Evolutionary conservation across 1,284 basidiomycete genomes (phyloP).

Genomic region (Fomes fomentarius): DNA sequence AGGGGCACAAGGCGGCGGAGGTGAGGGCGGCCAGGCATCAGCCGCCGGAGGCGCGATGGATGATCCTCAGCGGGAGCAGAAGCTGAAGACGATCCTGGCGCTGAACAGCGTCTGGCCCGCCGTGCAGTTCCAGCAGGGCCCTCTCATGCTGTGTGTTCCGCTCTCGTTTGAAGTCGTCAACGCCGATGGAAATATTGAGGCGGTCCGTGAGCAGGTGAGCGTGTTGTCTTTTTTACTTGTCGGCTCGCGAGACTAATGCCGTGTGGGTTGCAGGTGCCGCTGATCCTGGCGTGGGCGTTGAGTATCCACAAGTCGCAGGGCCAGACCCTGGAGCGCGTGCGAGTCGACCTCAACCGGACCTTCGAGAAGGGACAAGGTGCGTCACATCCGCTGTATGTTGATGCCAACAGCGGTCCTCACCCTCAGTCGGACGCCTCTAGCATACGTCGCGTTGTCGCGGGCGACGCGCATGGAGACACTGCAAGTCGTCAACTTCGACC

Average conservation of each 20-base stretch:
- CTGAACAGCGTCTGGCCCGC: slow-evolving; percentile 49
- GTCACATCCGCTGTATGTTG: no score
- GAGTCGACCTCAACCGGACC: slow-evolving; percentile 62
- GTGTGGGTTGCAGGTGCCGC: slow-evolving; percentile 53
- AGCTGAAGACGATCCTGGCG: slow-evolving; percentile 11
- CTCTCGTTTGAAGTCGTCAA: slow-evolving; percentile 61
- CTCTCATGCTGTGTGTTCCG: slow-evolving; percentile 50
- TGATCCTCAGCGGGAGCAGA: slow-evolving; percentile 11
- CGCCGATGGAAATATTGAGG: slow-evolving; percentile 53
- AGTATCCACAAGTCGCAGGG: slow-evolving; percentile 90
- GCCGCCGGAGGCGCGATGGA: not conserved
- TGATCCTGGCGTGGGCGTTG: slow-evolving; percentile 82
- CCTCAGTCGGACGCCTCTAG: slow-evolving; percentile 39
- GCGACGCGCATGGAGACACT: slow-evolving; percentile 67
- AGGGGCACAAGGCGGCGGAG: slow-evolving; percentile 29
- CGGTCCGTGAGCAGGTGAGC: slow-evolving; percentile 53
- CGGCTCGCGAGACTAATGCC: not conserved
- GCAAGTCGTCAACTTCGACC: slow-evolving; percentile 63
- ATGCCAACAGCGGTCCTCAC: no score
- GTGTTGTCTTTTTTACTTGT: not conserved
- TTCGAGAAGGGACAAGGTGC: slow-evolving; percentile 85
- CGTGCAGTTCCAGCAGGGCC: slow-evolving; percentile 54
- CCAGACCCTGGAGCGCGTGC: slow-evolving; percentile 79
- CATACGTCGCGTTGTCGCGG: slow-evolving; percentile 71
- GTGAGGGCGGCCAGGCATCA: slow-evolving; percentile 28